Base-by-base conservation (phyloP, 441 rosid genomes). In the Capsella rubella region DNA sequence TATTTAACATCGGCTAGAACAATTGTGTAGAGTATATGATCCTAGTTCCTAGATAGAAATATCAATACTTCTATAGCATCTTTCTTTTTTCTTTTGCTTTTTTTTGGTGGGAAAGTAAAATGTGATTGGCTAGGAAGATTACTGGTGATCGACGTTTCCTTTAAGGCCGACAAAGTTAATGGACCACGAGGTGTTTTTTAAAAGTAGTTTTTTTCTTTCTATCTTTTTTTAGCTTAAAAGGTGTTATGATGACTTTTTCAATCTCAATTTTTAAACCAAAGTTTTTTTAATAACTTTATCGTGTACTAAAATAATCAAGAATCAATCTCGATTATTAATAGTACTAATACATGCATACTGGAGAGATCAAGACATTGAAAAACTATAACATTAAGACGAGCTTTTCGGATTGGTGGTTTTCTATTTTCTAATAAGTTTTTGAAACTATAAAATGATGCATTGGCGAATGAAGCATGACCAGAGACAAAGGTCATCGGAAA, bases 401-500 rank as follows among this genome's bases (percentile, higher is more conserved):
- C 1, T n/a, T 42, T 58, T 31, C 11, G 31, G 49, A 56, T 65
- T 56, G 3, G 6, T 54, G 34, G 51, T 65, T 73, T 21, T 21
- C 1, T 43, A 12, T 27, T 55, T 73, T 73, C 21, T 15, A 31
- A 42, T 50, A 42, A 8, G 3, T 59, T 14, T 43, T 14, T 69
- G 13, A 39, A 18, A 25, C n/a, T 34, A 34, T 15, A 35, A 35
- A 12, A 39, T 34, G 55, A 32, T 58, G 50, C 32, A 46, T 57
- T 25, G 49, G 52, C 42, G 43, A 68, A 61, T 56, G 67, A 45
- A 70, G 59, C 72, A 58, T 75, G 79, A 54, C 50, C 62, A 50
- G 72, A 50, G 72, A 76, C 72, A 76, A 57, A 64, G 75, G 80
- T 76, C 80, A 57, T 64, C 35, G 76, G 67, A 76, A 64, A 76